Conservation (phyloP, 352 stramenopile genomes). For the Pythium graminicola region DNA sequence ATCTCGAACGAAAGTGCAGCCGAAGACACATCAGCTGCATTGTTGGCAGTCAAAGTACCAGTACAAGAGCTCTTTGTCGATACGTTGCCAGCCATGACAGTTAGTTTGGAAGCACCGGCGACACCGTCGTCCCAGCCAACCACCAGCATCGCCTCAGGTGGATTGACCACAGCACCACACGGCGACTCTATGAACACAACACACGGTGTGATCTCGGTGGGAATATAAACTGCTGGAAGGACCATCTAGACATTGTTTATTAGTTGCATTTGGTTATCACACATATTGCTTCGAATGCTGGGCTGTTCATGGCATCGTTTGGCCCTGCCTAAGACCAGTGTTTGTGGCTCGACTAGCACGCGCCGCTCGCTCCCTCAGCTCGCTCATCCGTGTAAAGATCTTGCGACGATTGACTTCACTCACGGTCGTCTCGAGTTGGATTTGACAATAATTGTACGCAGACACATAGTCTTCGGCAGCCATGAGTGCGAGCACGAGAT, state of each 20-base stretch:
- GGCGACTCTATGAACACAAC: not conserved
- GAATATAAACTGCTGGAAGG: no score
- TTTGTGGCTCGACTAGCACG: constrained; percentile 13
- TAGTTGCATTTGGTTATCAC: not conserved
- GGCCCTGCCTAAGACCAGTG: not conserved
- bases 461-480: constrained; percentile 49
- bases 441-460: constrained; percentile 53
- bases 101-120: constrained; percentile 6
- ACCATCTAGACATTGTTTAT: not conserved
- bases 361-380: constrained; percentile 42
- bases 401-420: constrained; percentile 71
- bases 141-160: no score
- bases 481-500: constrained; percentile 70
- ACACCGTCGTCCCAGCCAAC: not conserved
- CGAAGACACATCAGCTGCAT: constrained; percentile 10
- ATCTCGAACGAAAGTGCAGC: constrained; percentile 19
- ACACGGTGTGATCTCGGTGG: constrained; percentile 15
- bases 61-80: constrained; percentile 33
- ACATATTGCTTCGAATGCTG: no score
- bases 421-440: constrained; percentile 61
- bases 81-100: constrained; percentile 24
- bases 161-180: no score
- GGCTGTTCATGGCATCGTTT: no score
- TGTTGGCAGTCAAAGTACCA: constrained; percentile 28
- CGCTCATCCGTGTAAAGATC: constrained; percentile 73